A percentile compares a stretch with the other conserved stretches of the same genome.
Evolutionary conservation across 2,329 filamentous ascomycete genomes (phyloP).

Genomic region (Trichoderma gracile): DNA sequence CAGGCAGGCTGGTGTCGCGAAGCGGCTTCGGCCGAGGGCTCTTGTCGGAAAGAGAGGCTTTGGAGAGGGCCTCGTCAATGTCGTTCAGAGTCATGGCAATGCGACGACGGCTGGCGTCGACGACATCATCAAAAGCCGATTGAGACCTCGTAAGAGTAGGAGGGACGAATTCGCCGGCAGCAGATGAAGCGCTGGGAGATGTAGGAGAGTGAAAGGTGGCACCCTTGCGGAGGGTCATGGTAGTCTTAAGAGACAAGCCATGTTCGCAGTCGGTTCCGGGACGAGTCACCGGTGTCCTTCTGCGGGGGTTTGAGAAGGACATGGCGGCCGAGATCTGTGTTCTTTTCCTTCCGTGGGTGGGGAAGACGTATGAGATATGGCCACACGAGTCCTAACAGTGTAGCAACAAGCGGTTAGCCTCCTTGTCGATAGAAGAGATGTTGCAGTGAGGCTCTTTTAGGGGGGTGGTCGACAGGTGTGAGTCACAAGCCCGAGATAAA

Average conservation of each 20-base stretch:
- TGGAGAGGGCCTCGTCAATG: constrained; percentile 63
- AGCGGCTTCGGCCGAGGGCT: constrained; percentile 39
- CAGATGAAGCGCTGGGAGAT: constrained; percentile 45
- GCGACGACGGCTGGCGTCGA: constrained; percentile 68
- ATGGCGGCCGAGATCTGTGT: constrained; percentile 47
- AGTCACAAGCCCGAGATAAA: constrained; percentile 26
- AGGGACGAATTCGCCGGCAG: constrained; percentile 49
- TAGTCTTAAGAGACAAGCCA: constrained; percentile 41
- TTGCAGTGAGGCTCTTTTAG: constrained; percentile 20
- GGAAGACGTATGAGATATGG: constrained; percentile 34
- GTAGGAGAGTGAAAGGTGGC: constrained; percentile 63
- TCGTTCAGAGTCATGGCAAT: constrained; percentile 65
- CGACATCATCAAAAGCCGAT: constrained; percentile 69
- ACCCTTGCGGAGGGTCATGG: constrained; percentile 63
- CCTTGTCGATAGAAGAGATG: constrained; percentile 28
- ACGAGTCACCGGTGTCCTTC: constrained; percentile 49
- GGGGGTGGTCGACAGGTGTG: constrained; percentile 23
- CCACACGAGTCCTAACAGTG: constrained; percentile 38
- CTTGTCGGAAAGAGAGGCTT: constrained; percentile 46
- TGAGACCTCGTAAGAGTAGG: constrained; percentile 65
- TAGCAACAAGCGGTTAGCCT: constrained; percentile 36
- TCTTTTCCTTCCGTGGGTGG: constrained; percentile 32
- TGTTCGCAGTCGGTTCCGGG: constrained; percentile 37
- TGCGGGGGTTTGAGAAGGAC: constrained; percentile 51
- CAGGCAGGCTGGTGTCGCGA: constrained; percentile 58